phyloP scores from a whole-genome alignment of 2,329 filamentous ascomycete species.

The Fusarium equiseti region DNA sequence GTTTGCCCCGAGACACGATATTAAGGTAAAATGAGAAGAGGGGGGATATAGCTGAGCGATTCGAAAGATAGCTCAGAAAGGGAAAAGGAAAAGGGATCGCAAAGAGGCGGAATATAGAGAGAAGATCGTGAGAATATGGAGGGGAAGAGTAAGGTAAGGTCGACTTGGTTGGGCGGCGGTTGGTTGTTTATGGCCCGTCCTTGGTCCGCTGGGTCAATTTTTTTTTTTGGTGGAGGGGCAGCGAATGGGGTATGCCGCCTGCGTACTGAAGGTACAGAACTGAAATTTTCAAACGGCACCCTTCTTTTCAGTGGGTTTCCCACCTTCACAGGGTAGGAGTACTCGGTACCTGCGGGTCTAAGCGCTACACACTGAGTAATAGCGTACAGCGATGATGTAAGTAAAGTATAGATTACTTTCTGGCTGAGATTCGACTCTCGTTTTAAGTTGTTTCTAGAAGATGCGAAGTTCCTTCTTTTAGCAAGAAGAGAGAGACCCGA shows the following conservation, averaged over 20 bases:
- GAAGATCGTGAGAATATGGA: constrained; percentile 37
- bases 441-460: constrained; percentile 33
- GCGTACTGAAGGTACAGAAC: constrained; percentile 19
- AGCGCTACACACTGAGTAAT: neutral
- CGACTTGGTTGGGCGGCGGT: constrained; percentile 31
- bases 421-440: constrained; percentile 1
- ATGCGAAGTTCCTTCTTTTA: constrained; percentile 8
- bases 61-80: constrained; percentile 40
- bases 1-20: constrained; percentile 43
- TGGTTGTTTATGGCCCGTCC: constrained; percentile 34
- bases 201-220: constrained; percentile 30
- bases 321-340: constrained; percentile 17
- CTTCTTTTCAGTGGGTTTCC: constrained; percentile 26
- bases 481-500: neutral
- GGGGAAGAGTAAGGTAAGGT: constrained; percentile 30
- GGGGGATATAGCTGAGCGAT: constrained; percentile 29
- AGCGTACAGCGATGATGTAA: constrained; percentile 33
- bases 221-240: constrained; percentile 33
- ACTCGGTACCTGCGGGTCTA: constrained; percentile 36
- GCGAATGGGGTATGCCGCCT: constrained; percentile 37
- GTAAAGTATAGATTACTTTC: constrained; percentile 32
- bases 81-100: constrained; percentile 35
- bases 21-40: constrained; percentile 30
- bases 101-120: constrained; percentile 27
- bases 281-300: constrained; percentile 34